phyloP scores from a whole-genome alignment of 495 filamentous ascomycete species.

The Amphirosellinia nigrospora region DNA sequence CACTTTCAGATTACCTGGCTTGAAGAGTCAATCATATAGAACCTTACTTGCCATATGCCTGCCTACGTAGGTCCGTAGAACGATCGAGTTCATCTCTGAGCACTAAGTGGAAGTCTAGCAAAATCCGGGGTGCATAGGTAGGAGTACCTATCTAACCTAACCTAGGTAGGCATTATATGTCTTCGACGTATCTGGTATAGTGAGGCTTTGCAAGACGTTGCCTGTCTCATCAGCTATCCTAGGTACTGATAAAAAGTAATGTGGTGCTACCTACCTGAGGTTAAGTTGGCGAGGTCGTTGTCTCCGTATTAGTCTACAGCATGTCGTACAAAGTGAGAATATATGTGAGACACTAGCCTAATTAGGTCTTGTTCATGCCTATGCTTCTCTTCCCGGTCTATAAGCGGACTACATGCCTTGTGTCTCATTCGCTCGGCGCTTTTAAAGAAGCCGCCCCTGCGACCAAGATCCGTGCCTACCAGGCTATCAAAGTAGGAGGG shows the following conservation, averaged over 20 bases:
- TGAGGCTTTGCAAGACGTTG: not conserved
- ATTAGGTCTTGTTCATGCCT: not conserved
- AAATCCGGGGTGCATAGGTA: slow-evolving; percentile 13
- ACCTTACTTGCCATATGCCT: not conserved
- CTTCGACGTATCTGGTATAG: not conserved
- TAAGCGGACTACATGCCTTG: not conserved
- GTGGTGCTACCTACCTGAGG: too few relatives aligned
- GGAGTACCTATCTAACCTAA: not conserved
- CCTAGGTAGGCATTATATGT: not conserved
- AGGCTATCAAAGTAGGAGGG: not conserved
- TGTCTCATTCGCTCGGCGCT: slow-evolving; percentile 21
- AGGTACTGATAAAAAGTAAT: not conserved
- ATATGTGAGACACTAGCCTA: slow-evolving; percentile 13
- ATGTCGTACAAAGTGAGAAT: not conserved
- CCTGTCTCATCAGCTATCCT: not conserved
- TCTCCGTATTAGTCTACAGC: too few relatives aligned
- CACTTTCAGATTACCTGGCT: too few relatives aligned
- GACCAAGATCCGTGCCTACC: slow-evolving; percentile 1
- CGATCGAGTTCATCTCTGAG: not conserved
- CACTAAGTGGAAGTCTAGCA: not conserved
- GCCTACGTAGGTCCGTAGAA: not conserved
- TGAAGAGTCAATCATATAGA: not conserved
- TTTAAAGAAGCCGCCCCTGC: slow-evolving; percentile 15
- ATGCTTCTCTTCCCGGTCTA: not conserved
- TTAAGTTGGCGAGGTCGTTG: too few relatives aligned